Evolutionary conservation across 257 asterid species (phyloP), one percentile per base, ranked within the genome.

Genomic region (Salvia miltiorrhiza): DNA sequence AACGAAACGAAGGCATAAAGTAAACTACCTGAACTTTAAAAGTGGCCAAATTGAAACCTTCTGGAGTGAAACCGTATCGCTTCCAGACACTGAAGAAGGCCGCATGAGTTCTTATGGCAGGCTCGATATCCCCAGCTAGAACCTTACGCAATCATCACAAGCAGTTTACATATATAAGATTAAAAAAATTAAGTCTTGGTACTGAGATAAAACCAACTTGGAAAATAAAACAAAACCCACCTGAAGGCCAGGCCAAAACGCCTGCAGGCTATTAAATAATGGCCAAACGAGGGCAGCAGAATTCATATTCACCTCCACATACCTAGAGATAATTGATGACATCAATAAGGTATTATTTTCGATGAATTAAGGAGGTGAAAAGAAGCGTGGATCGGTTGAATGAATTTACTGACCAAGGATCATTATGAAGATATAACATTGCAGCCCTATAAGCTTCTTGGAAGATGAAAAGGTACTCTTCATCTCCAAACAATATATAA

Each of bases 191-290:
- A 44, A 21, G 54, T n/a, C 3, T 55, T 33, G 40, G 21, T 9
- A 68, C 43, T 19, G 11, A n/a, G 60, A 69, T 55, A 37, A 73
- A 52, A 16, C 32, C 35, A 50, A 59, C 43, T 48, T 35, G 66
- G 5, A 50, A 52, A 56, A 70, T 23, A 40, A 65, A 62, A 62
- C 13, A 50, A 16, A 21, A 50, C 23, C 67, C 73, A 93, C 99
- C 99, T 93, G 99, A 75, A 93, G 97, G 68, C 99, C 99, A 13
- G 97, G 99, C 99, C 99, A 93, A 79, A 93, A 93, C 4, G 99
- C 99, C 82, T 93, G 99, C 72, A 93, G 83, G 77, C 99, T 93
- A 79, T 93, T 93, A 63, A 93, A 93, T 71, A 93, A 80, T 17
- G 97, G 99, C 99, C 99, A 93, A 60, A 93, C 99, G 75, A 93